A percentile compares a stretch with the other conserved stretches of the same genome.
These are phyloP conservation scores for Tetrapisispora taiwanensis DNA, from an alignment of 805 yeast genomes.

Conservation along the genomic window DNA sequence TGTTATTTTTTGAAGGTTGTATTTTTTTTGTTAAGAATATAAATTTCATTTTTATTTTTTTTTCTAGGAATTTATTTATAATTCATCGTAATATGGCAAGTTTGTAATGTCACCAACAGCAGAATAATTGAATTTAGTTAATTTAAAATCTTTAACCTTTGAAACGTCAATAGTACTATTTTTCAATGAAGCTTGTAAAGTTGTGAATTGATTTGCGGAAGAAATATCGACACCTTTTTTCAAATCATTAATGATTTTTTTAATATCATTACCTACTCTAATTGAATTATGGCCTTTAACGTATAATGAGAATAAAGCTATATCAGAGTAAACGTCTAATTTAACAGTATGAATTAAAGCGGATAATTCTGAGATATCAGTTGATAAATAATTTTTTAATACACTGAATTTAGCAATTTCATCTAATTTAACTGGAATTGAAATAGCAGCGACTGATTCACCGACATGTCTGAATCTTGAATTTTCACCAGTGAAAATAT, in stretches of 20 bases:
- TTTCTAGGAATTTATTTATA: conserved; percentile 37
- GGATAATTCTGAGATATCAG: conserved; percentile 47
- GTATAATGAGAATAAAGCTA: conserved; percentile 67
- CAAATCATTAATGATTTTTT: conserved; percentile 43
- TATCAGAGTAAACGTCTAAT: conserved; percentile 60
- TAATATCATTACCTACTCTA: conserved; percentile 50
- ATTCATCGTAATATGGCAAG: conserved; percentile 84
- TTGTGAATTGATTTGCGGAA: conserved; percentile 47
- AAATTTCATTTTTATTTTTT: not conserved
- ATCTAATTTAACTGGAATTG: conserved; percentile 59
- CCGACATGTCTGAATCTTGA: conserved; percentile 50
- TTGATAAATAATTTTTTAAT: conserved; percentile 54
- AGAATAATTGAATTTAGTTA: conserved; percentile 67
- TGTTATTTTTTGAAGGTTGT: not conserved
- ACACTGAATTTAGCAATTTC: conserved; percentile 60
- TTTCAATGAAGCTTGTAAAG: conserved; percentile 35
- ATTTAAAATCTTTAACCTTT: conserved; percentile 34
- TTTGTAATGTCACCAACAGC: conserved; percentile 83
- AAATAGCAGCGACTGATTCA: conserved; percentile 65
- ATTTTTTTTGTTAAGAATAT: not conserved
- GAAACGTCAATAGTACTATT: conserved; percentile 32
- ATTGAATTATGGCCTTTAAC: conserved; percentile 52
- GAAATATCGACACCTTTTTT: conserved; percentile 47
- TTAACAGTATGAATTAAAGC: conserved; percentile 43
- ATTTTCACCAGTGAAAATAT: conserved; percentile 57